Evolutionary conservation across 441 rosid genomes (phyloP).

Genomic region (Croton setiger): DNA sequence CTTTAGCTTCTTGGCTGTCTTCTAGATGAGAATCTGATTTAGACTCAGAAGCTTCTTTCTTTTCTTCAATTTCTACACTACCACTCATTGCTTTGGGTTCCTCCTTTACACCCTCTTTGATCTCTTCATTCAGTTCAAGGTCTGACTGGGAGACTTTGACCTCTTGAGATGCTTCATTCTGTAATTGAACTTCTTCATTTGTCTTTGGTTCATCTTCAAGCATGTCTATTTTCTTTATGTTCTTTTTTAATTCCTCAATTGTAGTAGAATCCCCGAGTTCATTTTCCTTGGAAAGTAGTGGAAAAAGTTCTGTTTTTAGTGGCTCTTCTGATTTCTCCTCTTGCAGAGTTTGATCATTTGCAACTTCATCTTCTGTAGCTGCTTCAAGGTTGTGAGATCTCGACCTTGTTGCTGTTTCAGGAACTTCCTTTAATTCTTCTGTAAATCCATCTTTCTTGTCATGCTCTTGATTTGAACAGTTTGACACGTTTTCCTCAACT

Average conservation of each 20-base stretch:
- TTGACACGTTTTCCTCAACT: conserved; percentile 13
- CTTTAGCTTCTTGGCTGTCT: conserved; percentile 13
- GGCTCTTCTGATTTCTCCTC: conserved; percentile 31
- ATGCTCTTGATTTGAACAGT: conserved; percentile 19
- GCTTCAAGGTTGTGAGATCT: conserved; percentile 20
- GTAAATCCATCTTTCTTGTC: conserved; percentile 10
- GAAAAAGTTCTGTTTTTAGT: conserved; percentile 14
- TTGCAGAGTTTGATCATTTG: conserved; percentile 25
- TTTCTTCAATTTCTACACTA: conserved; percentile 19
- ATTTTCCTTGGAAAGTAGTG: conserved; percentile 21
- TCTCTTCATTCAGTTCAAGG: conserved; percentile 9
- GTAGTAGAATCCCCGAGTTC: background rate
- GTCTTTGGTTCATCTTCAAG: background rate
- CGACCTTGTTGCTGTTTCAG: conserved; percentile 10
- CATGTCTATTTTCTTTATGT: conserved; percentile 7
- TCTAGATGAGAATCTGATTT: conserved; percentile 15
- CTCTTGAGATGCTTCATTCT: conserved; percentile 15
- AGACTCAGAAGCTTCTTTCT: conserved; percentile 20
- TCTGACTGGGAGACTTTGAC: conserved; percentile 19
- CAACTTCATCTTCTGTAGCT: conserved; percentile 21
- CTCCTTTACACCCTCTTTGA: conserved; percentile 25
- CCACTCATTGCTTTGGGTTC: conserved; percentile 13
- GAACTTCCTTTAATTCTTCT: conserved; percentile 20
- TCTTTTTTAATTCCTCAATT: conserved; percentile 7
- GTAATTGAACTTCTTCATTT: conserved; percentile 21